Percentiles rank a stretch among this genome's conserved stretches.
These are phyloP conservation scores for Dissophora globulifera DNA, from an alignment of 192 early-diverging fungal species.

Conservation along the genomic window DNA sequence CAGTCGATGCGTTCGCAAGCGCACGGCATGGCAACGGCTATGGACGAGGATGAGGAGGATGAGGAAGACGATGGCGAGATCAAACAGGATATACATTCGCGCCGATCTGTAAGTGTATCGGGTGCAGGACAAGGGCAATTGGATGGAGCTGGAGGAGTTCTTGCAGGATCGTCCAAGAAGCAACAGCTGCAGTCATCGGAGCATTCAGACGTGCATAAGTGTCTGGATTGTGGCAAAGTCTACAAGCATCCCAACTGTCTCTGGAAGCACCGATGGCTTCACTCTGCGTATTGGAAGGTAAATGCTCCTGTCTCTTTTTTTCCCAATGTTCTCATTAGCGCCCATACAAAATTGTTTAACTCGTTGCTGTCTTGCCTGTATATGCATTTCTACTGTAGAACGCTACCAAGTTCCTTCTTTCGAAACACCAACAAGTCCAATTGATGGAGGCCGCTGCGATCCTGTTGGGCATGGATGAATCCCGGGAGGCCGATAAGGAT, in stretches of 20 bases:
- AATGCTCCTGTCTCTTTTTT: background rate
- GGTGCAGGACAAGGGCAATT: background rate
- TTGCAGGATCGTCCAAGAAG: slow-evolving; percentile 2
- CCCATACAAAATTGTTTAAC: background rate
- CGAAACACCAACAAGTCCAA: slow-evolving; percentile 78
- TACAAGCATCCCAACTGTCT: slow-evolving; percentile 52
- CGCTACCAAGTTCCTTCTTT: slow-evolving; percentile 64
- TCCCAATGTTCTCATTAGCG: background rate
- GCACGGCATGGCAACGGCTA: slow-evolving; percentile 11
- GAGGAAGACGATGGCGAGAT: slow-evolving; percentile 50
- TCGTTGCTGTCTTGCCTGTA: no score
- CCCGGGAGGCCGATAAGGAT: slow-evolving; percentile 42
- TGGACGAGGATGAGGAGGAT: slow-evolving; percentile 39
- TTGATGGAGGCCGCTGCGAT: slow-evolving; percentile 75
- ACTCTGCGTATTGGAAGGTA: slow-evolving; percentile 72
- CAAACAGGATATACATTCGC: slow-evolving; percentile 16
- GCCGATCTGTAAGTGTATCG: background rate
- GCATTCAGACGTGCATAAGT: slow-evolving; percentile 35
- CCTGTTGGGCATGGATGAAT: slow-evolving; percentile 63
- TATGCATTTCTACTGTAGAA: slow-evolving; percentile 1
- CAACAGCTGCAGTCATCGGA: background rate
- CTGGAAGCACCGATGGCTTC: slow-evolving; percentile 75
- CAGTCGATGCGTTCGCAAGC: background rate
- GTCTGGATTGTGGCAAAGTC: slow-evolving; percentile 44
- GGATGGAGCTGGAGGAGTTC: background rate